Conservation (phyloP, 2,329 filamentous ascomycete genomes). For the Fusarium agapanthi region DNA sequence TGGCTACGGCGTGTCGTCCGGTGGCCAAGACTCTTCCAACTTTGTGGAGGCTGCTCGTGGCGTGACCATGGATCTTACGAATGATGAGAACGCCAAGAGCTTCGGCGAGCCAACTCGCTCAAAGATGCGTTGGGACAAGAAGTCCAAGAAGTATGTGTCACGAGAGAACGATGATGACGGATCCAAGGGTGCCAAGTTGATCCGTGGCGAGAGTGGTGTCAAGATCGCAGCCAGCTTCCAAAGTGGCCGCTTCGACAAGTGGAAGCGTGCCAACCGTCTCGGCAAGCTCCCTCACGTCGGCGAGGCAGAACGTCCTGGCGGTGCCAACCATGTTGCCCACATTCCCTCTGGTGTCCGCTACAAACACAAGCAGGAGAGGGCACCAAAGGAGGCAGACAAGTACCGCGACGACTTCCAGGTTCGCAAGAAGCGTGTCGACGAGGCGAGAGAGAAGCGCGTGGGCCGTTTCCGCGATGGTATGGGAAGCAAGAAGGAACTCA, state of each 20-base stretch:
- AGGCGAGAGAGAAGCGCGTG: constrained; percentile 84
- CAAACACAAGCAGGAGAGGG: constrained; percentile 86
- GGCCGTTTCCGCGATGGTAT: constrained; percentile 77
- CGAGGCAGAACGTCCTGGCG: constrained; percentile 71
- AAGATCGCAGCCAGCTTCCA: constrained; percentile 96
- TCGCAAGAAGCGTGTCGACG: constrained; percentile 88
- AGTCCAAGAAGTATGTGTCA: constrained; percentile 92
- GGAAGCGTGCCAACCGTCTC: constrained; percentile 87
- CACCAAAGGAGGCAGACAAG: constrained; percentile 93
- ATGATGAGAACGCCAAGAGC: constrained; percentile 82
- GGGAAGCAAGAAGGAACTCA: constrained; percentile 81
- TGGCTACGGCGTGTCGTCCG: constrained; percentile 91
- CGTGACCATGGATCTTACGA: constrained; percentile 90
- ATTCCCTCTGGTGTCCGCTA: constrained; percentile 62
- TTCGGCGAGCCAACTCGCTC: constrained; percentile 81
- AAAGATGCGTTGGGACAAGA: constrained; percentile 95
- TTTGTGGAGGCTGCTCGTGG: constrained; percentile 90
- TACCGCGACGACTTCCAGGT: constrained; percentile 89
- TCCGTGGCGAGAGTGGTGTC: constrained; percentile 89
- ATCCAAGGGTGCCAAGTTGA: constrained; percentile 74
- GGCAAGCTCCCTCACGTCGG: constrained; percentile 82
- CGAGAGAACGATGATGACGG: constrained; percentile 95
- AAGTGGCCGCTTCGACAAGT: constrained; percentile 90
- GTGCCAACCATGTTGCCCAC: constrained; percentile 25
- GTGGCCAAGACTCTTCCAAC: constrained; percentile 71